Evolutionary conservation across 306 rosid species (phyloP), one percentile per base, ranked within the genome.

Genomic region (Prunus mongolica): DNA sequence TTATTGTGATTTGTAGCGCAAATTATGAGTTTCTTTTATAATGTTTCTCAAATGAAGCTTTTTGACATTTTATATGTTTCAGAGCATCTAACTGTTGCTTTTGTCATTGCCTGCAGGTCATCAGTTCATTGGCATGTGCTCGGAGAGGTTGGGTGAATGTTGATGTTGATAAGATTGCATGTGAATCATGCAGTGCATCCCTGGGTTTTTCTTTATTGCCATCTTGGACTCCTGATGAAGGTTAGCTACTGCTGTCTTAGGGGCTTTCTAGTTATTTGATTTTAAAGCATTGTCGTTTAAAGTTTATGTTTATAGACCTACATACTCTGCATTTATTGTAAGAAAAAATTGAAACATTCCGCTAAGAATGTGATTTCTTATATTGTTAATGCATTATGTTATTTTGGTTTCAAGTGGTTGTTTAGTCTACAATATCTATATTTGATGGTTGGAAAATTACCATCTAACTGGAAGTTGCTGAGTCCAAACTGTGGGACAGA

Each of bases 131-230:
- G 88, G 86, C 94, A 78, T 96, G 99, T 87, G 96, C 98, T 76
- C 96, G 87, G 79, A 92, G 86, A 85, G 99, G 99, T 80, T 96
- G 99, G 99, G 80, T 87, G 65, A 87, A 88, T 84, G 82, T 89
- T n/a, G 93, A 91, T 72, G 89, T 81, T 50, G 97, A 96, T 82
- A 93, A 90, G 83, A 84, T 96, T 85, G 91, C 81, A 13, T 96
- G 99, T 28, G 99, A 96, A 69, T 89, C 97, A 52, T 96, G 99
- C 74, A 82, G 91, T 73, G 86, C 88, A 41, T 80, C 57, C 88
- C 78, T 87, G 81, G 84, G 85, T 79, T 89, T 86, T 87, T 65
- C 85, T 65, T 75, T 84, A 65, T 78, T 84, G 47, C 79, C 90
- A 75, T 83, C 90, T 25, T 91, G 96, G 96, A 83, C 93, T 82